These are phyloP conservation scores for Bassia scoparia DNA, from an alignment of 148 eudicot genomes.

Conservation along the genomic window DNA sequence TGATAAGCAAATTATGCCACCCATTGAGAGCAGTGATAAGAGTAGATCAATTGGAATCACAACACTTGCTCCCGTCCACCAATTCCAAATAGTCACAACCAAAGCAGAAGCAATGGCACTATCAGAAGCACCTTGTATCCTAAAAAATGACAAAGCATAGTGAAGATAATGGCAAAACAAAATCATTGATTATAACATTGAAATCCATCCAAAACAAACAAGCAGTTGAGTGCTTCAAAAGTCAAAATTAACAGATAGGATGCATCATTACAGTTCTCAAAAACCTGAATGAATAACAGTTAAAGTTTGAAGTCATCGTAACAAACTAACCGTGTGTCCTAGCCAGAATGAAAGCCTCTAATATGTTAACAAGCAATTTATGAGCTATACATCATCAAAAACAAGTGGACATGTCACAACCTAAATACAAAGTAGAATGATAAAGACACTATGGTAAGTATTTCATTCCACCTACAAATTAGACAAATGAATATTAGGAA, in stretches of 20 bases:
- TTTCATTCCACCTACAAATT: background rate
- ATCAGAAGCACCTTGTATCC: slow-evolving; percentile 83
- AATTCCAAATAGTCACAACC: slow-evolving; percentile 54
- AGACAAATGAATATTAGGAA: background rate
- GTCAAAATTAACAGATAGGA: background rate
- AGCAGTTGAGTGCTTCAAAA: background rate
- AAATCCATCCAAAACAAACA: background rate
- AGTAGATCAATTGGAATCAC: slow-evolving; percentile 65
- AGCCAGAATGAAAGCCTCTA: slow-evolving; percentile 1
- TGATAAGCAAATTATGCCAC: slow-evolving; percentile 90
- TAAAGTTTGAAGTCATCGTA: background rate
- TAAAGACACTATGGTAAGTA: too few species aligned
- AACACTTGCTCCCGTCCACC: slow-evolving; percentile 54
- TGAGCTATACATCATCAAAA: background rate
- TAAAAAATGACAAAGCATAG: slow-evolving; percentile 28
- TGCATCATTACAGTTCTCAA: background rate
- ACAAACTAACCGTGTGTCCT: background rate
- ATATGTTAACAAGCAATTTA: background rate
- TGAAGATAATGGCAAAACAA: background rate
- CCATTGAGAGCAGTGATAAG: slow-evolving; percentile 62
- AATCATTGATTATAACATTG: background rate
- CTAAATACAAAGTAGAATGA: too few species aligned
- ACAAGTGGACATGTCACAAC: too few species aligned
- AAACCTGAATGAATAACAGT: background rate
- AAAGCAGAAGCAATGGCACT: slow-evolving; percentile 60